Percentiles rank a stretch among this genome's conserved stretches.
phyloP scores from a whole-genome alignment of 345 rosid species.

The Crucihimalaya himalaica region DNA sequence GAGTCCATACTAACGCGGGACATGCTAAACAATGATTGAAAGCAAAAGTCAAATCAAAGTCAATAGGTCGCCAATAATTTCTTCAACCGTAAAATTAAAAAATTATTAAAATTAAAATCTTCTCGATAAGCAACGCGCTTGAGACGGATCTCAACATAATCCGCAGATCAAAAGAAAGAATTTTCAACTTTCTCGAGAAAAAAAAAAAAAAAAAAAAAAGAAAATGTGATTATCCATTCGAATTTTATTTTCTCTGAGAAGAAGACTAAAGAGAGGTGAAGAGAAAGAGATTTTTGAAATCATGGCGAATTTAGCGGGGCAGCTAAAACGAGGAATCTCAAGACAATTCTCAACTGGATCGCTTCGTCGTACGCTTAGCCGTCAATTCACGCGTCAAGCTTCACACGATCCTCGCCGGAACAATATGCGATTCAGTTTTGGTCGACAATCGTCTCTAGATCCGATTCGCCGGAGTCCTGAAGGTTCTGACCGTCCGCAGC shows the following conservation, averaged over 20 bases:
- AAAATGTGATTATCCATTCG: conserved; percentile 35
- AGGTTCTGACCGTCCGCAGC: conserved; percentile 40
- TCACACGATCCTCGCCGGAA: conserved; percentile 78
- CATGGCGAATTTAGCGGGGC: conserved; percentile 56
- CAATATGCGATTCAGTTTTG: conserved; percentile 77
- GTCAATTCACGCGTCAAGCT: conserved; percentile 62
- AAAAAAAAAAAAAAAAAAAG: conserved; percentile 17
- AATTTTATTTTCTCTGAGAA: not conserved
- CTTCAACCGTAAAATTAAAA: not conserved
- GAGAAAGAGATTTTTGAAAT: conserved; percentile 1
- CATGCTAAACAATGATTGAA: conserved; percentile 32
- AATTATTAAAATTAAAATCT: not conserved
- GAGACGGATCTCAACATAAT: conserved; percentile 28
- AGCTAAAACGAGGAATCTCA: conserved; percentile 73
- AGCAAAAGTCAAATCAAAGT: conserved; percentile 36
- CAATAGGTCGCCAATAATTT: conserved; percentile 32
- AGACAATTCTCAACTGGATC: conserved; percentile 82
- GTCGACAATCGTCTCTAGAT: conserved; percentile 82
- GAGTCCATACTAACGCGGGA: conserved; percentile 34
- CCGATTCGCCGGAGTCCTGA: conserved; percentile 69
- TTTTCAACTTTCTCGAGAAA: not conserved
- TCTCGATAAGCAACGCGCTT: conserved; percentile 27
- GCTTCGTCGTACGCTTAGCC: conserved; percentile 53
- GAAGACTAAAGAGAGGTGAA: conserved; percentile 21
- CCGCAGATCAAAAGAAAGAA: conserved; percentile 20